A percentile compares a stretch with the other conserved stretches of the same genome.
phyloP scores from a whole-genome alignment of 306 rosid genomes.

The Begonia peltatifolia region DNA sequence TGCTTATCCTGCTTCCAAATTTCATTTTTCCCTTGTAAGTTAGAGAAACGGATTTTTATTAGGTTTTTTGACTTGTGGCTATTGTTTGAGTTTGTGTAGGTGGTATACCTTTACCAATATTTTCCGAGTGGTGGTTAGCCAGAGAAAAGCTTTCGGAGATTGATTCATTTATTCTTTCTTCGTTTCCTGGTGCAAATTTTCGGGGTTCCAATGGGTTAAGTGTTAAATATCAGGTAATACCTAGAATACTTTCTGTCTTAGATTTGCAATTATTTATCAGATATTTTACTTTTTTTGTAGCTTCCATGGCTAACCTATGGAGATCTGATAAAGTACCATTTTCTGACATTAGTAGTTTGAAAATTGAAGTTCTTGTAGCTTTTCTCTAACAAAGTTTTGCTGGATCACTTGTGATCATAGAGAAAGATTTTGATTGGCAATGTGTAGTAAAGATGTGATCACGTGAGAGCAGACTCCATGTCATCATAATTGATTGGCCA shows the following conservation, averaged over 20 bases:
- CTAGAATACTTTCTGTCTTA: not conserved
- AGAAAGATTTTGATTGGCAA: no score
- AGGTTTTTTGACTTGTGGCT: not conserved
- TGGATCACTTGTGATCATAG: no score
- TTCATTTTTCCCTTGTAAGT: conserved; percentile 1
- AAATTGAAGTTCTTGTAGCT: no score
- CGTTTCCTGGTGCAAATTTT: conserved; percentile 52
- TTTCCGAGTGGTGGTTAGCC: conserved; percentile 97
- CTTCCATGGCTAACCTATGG: no score
- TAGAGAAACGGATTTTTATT: no score
- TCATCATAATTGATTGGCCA: no score
- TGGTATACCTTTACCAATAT: conserved; percentile 73
- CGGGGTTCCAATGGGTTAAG: conserved; percentile 81
- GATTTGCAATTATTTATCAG: not conserved
- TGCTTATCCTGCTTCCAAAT: not conserved
- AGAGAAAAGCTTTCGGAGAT: conserved; percentile 68
- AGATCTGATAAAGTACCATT: no score
- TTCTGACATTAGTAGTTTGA: no score
- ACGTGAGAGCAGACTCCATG: no score
- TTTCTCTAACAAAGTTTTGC: no score
- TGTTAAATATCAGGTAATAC: conserved; percentile 73
- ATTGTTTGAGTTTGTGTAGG: conserved; percentile 29
- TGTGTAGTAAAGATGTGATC: no score
- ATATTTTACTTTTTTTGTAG: no score
- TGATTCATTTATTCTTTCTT: conserved; percentile 65